These are phyloP conservation scores for Malassezia equina DNA, from an alignment of 1,284 basidiomycete genomes.

Conservation along the genomic window DNA sequence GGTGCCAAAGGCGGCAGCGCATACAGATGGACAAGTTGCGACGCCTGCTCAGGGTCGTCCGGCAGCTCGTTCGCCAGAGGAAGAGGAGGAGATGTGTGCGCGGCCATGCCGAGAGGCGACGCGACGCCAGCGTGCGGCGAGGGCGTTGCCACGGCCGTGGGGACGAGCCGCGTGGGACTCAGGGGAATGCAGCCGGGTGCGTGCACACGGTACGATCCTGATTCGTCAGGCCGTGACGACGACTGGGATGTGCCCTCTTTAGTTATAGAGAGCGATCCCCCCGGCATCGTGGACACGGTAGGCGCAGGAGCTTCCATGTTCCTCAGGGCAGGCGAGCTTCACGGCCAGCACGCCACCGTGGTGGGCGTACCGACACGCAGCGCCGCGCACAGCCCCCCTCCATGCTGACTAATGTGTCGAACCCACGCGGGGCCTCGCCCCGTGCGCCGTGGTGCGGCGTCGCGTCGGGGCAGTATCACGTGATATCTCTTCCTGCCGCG, in stretches of 20 bases:
- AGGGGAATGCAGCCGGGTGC: slow-evolving; percentile 3
- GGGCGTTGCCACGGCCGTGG: background rate
- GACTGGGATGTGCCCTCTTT: background rate
- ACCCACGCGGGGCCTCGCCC: no score
- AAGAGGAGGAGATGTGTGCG: background rate
- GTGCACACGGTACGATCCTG: background rate
- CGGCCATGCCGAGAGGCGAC: background rate
- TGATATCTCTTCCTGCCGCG: background rate
- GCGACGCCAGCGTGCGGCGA: background rate
- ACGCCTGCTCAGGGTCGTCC: slow-evolving; percentile 33
- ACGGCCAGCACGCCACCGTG: background rate
- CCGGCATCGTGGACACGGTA: background rate
- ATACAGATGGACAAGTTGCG: slow-evolving; percentile 32
- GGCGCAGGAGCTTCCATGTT: background rate
- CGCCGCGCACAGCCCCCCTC: background rate
- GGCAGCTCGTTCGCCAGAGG: slow-evolving; percentile 36
- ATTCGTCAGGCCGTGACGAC: background rate
- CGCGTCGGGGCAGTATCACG: background rate
- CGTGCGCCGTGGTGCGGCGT: no score
- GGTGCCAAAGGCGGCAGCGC: slow-evolving; percentile 35
- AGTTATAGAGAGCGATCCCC: background rate
- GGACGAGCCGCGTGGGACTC: background rate
- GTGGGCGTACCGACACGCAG: background rate
- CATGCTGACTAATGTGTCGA: background rate
- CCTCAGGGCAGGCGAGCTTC: background rate